These are phyloP conservation scores for Colletotrichum acutatum DNA, from an alignment of 2,329 filamentous ascomycete species.

Conservation along the genomic window DNA sequence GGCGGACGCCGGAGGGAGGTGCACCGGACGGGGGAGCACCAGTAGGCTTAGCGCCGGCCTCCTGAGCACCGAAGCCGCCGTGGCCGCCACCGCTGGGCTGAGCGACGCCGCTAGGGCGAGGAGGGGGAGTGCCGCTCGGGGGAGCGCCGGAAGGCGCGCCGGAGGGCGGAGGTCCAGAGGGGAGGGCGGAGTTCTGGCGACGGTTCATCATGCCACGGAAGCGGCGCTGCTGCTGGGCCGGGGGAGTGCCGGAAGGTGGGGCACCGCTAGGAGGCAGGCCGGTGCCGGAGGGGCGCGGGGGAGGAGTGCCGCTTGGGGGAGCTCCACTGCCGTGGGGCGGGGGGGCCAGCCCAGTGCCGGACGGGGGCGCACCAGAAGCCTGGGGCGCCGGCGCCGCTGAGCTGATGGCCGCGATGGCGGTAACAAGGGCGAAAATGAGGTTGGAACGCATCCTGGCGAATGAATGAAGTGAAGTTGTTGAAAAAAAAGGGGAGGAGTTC, in stretches of 20 bases:
- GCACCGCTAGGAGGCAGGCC: conserved; percentile 2
- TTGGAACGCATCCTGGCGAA: conserved; percentile 30
- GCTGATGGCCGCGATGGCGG: conserved; percentile 28
- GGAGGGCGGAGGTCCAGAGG: neutral
- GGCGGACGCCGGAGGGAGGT: neutral
- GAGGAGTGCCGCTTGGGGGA: conserved; percentile 23
- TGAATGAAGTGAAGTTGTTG: conserved; percentile 7
- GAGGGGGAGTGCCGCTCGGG: conserved; percentile 20
- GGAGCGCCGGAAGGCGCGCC: conserved; percentile 11
- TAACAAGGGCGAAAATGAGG: conserved; percentile 27
- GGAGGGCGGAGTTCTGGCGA: conserved; percentile 17
- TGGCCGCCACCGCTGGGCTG: conserved; percentile 6
- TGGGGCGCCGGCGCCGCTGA: conserved; percentile 28
- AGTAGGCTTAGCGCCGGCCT: conserved; percentile 2
- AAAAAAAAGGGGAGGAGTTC: neutral
- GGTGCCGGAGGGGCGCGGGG: conserved; percentile 16
- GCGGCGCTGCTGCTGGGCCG: conserved; percentile 5
- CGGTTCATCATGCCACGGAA: conserved; percentile 18
- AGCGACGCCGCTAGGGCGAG: neutral
- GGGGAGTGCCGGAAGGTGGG: conserved; percentile 6
- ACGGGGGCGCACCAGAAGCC: conserved; percentile 10
- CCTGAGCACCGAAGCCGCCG: conserved; percentile 13
- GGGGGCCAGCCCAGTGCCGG: conserved; percentile 12
- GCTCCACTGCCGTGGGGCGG: conserved; percentile 13
- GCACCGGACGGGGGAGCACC: conserved; percentile 4